Evolutionary conservation across 805 yeast species (phyloP), one percentile per base, ranked within the genome.

Genomic region (Myxozyma mucilagina): DNA sequence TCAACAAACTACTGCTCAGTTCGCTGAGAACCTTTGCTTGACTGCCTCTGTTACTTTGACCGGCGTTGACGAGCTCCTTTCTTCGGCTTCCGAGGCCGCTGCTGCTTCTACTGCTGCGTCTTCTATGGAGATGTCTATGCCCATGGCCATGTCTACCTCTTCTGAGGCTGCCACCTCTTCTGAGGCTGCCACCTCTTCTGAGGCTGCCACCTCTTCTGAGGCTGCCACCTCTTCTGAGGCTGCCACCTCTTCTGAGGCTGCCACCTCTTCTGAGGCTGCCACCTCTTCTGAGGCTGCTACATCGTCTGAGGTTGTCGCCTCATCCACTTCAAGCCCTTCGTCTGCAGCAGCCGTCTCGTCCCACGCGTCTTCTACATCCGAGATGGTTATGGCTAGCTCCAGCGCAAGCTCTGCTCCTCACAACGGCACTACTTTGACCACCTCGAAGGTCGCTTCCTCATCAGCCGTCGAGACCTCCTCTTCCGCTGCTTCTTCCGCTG

Each of bases 11-110:
- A 63, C 58, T 29, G 18, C 52, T 43, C 44, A 47, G 55, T 62
- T 36, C 43, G 66, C 68, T 35, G 54, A 61, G 49, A 32, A 42
- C 29, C 56, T 65, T 34, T 60, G 64, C 59, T 42, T 56, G 42
- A 10, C 54, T 14, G 59, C 61, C 31, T 43, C 43, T 38, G 68
- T 65, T 47, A 65, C 66, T 24, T 38, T 65, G 38, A 47, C 56
- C 39, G 55, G 53, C 39, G 57, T 54, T 20, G 53, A 45, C 32
- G 20, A 59, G 34, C 50, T 61, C 20, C 56, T 61, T 34, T 20
- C 60, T 35, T 18, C 60, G 20, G 51, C 57, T 31, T 31, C 44
- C 29, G 51, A 50, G 10, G 47, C 56, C 9, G 54, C 50, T 13
- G 49, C 54, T 18, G 13, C 47, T 13, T 48, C 55, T 9, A 48